Evolutionary conservation across 1,139 yeast species (phyloP), one percentile per base, ranked within the genome.

Genomic region (Pneumocystis jirovecii): DNA sequence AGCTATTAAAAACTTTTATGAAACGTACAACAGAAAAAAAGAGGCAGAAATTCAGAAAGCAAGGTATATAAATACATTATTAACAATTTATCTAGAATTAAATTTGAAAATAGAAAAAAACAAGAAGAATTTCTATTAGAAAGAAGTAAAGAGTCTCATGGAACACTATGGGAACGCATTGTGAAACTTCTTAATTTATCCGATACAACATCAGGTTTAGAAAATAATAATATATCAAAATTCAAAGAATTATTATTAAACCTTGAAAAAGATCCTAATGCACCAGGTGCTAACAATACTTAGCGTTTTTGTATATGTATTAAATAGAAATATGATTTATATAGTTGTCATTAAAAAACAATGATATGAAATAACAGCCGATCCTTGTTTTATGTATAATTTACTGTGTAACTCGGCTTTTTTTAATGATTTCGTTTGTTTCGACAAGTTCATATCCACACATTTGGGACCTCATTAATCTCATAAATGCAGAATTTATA

Each of bases 1-100:
- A 74, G 85, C 93, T 65, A 85, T 91, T 72, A 97, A 93, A 75
- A 96, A 89, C 70, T 93, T 93, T 77, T 95, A 95, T 76, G 96
- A 90, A 71, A 87, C 86, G 74, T 95, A 95, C 80, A 90, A 89
- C 77, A 80, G 81, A 73, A 93, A 93, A 78, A 88, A 85, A 77
- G 95, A 89, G 66, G 82, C 82, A 70, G 83, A 84, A 65, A 79
- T 86, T 68, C 85, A 83, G 69, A 82, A 83, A 68, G 86, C 89
- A 8, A 79, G 79, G 73, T 68, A 37, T 34, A n/a, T 63, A 60
- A 2, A 31, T 25, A 12, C 56, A 19, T 31, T 31, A 21, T 35
- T 25, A n/a, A 40, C n/a, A 21, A 37, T 39, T 21, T 12, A 21
- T 31, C 6, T 8, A 29, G 15, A 29, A 34, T 37, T 63, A 35